Evolutionary conservation across 1,139 yeast genomes (phyloP).

Genomic region (Eremothecium sinecaudum): DNA sequence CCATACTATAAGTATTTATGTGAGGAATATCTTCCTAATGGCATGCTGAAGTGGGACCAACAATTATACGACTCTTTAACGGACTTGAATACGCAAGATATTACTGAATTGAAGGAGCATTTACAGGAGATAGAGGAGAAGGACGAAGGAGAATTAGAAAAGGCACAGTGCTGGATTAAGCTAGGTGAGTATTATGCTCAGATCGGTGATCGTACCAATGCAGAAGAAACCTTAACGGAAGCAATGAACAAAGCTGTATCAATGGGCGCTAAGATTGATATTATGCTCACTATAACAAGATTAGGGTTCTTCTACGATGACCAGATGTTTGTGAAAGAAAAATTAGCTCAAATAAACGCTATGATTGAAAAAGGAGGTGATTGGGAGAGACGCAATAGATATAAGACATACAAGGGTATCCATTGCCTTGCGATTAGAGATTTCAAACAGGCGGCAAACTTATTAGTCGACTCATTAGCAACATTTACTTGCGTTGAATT

Average conservation of each 20-base stretch:
- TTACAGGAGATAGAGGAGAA: conserved; percentile 72
- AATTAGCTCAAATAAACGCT: conserved; percentile 61
- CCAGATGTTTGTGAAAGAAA: conserved; percentile 56
- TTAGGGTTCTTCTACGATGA: conserved; percentile 84
- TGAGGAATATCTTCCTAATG: conserved; percentile 38
- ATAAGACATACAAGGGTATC: conserved; percentile 83
- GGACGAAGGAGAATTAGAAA: conserved; percentile 85
- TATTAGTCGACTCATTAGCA: conserved; percentile 83
- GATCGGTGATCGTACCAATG: conserved; percentile 72
- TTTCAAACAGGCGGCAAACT: conserved; percentile 71
- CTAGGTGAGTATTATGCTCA: conserved; percentile 83
- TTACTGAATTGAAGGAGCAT: conserved; percentile 48
- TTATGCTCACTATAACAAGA: conserved; percentile 69
- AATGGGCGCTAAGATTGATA: conserved; percentile 84
- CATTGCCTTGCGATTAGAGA: conserved; percentile 78
- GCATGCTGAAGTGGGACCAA: conserved; percentile 47
- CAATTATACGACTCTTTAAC: conserved; percentile 41
- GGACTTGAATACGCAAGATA: conserved; percentile 46
- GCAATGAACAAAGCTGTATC: conserved; percentile 76
- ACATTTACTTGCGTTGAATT: conserved; percentile 95
- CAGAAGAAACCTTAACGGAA: conserved; percentile 60
- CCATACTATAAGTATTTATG: conserved; percentile 74
- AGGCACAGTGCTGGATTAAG: conserved; percentile 64
- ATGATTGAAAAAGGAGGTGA: conserved; percentile 95
- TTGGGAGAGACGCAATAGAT: conserved; percentile 96